Evolutionary conservation across 1,284 basidiomycete genomes (phyloP), one percentile per base, ranked within the genome.

Genomic region (Singerocomus inundabilis): DNA sequence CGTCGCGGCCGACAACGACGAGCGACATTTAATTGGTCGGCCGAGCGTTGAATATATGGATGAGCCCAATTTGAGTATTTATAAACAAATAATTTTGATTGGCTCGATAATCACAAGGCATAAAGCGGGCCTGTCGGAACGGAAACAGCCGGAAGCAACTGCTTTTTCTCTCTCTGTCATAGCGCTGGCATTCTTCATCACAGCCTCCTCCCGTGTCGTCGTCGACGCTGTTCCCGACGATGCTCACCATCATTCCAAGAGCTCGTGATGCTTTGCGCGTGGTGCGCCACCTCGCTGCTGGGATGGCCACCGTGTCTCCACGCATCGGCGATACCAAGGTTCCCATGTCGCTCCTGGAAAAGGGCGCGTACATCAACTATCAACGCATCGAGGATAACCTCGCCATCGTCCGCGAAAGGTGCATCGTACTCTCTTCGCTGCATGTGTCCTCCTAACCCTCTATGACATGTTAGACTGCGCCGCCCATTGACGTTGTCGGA

Each of bases 381-480:
- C 94, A 96, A 76, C 86, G 93, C 55, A 97, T 96, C 67, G 93
- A 96, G 76, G 93, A 96, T 71, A 96, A 93, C 78, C 85, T 97
- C 57, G 83, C 80, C 59, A 69, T 96, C 64, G 82, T 96, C 54
- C 88, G 93, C 64, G 76, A 84, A 50, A 77, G 88, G 88, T 89
- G 70, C 73, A 15, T 80, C 79, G 2, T 13, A 36, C 38, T n/a
- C 48, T 28, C 45, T 16, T 25, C 12, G 2, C 29, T 4, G 9
- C 25, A 1, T 2, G 9, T 21, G 0, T 51, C 41, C 6, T 3
- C 10, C 26, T 47, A 46, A 54, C 32, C 33, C 24, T 6, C n/a
- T 6, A 13, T 29, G 18, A 6, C n/a, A 9, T 28, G 8, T 1
- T 61, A 97, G 94, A 69, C 80, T 98, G 61, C 84, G 91, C 67